Percentiles rank a stretch among this genome's conserved stretches.
phyloP scores from a whole-genome alignment of 2,329 filamentous ascomycete species.

The Atkinsonella texensis region DNA sequence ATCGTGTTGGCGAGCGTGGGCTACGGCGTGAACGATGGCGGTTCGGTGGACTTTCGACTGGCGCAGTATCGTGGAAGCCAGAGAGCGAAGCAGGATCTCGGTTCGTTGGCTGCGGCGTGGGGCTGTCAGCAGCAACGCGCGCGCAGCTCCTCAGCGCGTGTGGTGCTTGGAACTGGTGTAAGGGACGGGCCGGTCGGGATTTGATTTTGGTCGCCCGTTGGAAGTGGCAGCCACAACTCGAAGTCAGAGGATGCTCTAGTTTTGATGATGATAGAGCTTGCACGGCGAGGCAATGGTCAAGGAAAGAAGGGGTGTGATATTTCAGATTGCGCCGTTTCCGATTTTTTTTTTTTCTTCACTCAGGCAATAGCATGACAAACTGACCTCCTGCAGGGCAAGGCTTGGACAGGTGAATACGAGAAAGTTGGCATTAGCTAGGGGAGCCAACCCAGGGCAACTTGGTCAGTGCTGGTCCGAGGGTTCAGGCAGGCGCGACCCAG shows the following conservation, averaged over 20 bases:
- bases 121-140: not conserved
- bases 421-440: not conserved
- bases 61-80: not conserved
- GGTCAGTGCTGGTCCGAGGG: not conserved
- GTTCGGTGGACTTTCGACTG: not conserved
- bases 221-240: not conserved
- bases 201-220: not conserved
- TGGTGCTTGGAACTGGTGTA: not conserved
- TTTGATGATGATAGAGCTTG: not conserved
- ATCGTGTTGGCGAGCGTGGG: too few species aligned
- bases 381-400: slow-evolving; percentile 1
- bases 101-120: not conserved
- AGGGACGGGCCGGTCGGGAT: not conserved
- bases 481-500: slow-evolving; percentile 2
- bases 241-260: not conserved
- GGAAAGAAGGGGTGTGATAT: not conserved
- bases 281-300: not conserved
- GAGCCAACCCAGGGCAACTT: not conserved
- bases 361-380: slow-evolving; percentile 1
- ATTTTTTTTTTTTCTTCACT: not conserved
- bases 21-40: not conserved
- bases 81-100: not conserved
- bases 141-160: not conserved
- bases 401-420: slow-evolving; percentile 5
- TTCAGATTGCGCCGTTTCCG: not conserved